Base-by-base conservation (phyloP, 768 basidiomycete genomes). In the Lactarius deliciosus region DNA sequence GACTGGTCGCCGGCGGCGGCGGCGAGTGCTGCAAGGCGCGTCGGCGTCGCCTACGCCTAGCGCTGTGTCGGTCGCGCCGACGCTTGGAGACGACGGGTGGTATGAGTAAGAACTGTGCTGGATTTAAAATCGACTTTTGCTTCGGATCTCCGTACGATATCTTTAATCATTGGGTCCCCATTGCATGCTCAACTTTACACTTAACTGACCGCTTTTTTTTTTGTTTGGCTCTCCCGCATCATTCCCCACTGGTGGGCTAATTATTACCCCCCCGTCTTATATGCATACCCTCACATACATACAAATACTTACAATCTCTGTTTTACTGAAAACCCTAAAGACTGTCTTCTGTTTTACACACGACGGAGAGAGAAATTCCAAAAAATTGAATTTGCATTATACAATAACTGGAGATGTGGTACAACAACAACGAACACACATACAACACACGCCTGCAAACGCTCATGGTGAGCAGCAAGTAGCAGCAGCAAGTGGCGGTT, bases 1-100 rank as follows among this genome's bases (percentile, higher is more conserved):
- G 25, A 73, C 71, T 73, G 78, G 73, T 57, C 69, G 66, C 38
- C 38, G 11, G 64, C 62, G 41, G 18, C 8, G 47, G 56, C 72
- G 55, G 61, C 70, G 43, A 72, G 40, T 76, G 73, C 64, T 78
- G 79, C 36, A 20, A 73, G 76, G 3, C 76, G 78, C 50, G 74
- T 79, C n/a, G 22, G 81, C 86, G 16, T 94, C 92, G 1, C 92
- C 92, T 9, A 87, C 92, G 32, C 87, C 86, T 30, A 94, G 92
- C 72, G 84, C 79, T 1, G 86, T 88, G n/a, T 91, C 90, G 25
- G 79, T 84, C 34, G 82, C 86, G 10, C 90, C 88, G 8, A 92
- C 89, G 0, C 79, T 85, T 65, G 85, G 85, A 50, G 81, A 86
- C 1, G 88, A 94, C 57, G 92, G 92, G 41, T 94, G 92, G 92